These are phyloP conservation scores for Globisporangium nodosum DNA, from an alignment of 352 stramenopile species.

Conservation along the genomic window DNA sequence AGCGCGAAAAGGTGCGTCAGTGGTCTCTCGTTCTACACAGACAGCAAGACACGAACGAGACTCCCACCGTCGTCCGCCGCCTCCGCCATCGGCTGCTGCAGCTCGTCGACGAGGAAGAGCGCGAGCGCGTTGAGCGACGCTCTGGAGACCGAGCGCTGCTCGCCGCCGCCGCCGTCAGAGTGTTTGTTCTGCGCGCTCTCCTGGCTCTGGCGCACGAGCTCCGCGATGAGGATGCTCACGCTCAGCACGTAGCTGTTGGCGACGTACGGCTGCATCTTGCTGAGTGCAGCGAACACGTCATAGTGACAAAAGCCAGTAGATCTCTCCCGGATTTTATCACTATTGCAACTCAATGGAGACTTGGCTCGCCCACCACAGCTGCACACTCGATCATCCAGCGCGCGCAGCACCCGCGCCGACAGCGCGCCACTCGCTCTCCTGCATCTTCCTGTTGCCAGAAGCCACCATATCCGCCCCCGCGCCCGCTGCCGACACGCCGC, in stretches of 20 bases:
- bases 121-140: constrained; percentile 38
- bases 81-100: constrained; percentile 32
- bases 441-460: too few species aligned
- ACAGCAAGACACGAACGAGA: background rate
- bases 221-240: constrained; percentile 36
- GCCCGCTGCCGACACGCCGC: background rate
- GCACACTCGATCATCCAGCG: too few species aligned
- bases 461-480: background rate
- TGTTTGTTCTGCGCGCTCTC: constrained; percentile 15
- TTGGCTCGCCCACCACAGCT: too few species aligned
- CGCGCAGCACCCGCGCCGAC: too few species aligned
- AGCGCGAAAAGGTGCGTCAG: background rate
- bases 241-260: constrained; percentile 47
- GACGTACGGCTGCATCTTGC: constrained; percentile 4
- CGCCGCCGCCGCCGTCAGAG: background rate
- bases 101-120: constrained; percentile 47
- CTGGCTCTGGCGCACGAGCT: constrained; percentile 43
- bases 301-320: background rate
- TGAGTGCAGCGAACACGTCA: background rate
- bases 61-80: constrained; percentile 4
- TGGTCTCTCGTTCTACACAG: background rate
- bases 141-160: constrained; percentile 15
- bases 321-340: background rate
- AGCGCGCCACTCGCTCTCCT: background rate
- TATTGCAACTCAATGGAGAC: background rate